phyloP scores from a whole-genome alignment of 2,329 filamentous ascomycete genomes.

The Penicillium sp. region DNA sequence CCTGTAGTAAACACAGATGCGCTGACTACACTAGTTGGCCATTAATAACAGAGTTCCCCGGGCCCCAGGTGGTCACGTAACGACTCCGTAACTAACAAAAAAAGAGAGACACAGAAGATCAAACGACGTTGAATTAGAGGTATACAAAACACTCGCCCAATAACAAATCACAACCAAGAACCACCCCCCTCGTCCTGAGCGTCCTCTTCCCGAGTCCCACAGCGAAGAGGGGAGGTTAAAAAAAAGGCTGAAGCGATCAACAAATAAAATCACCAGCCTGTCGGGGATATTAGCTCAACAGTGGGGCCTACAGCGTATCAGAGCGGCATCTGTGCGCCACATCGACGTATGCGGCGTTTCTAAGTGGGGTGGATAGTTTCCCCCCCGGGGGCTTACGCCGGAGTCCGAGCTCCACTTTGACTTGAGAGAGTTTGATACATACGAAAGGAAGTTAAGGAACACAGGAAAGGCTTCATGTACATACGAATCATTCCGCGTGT shows the following conservation, averaged over 20 bases:
- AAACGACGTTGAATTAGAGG: slow-evolving; percentile 6
- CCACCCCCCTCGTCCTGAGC: neutral
- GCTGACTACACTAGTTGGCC: too few relatives aligned
- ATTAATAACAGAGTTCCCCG: too few relatives aligned
- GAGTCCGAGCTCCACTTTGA: too few relatives aligned
- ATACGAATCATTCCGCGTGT: too few relatives aligned
- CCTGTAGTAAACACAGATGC: neutral
- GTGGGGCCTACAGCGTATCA: neutral
- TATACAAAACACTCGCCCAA: neutral
- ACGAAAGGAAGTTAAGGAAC: too few relatives aligned
- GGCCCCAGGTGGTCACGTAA: too few relatives aligned
- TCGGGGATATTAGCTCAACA: neutral
- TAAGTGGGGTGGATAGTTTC: neutral
- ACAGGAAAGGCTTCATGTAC: too few relatives aligned
- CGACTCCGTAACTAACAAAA: neutral
- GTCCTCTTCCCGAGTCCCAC: neutral
- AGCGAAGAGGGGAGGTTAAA: neutral
- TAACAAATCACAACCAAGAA: neutral
- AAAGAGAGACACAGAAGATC: neutral
- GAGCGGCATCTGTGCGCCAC: neutral
- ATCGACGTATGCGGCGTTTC: neutral
- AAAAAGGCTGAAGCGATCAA: neutral
- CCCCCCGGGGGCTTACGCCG: neutral
- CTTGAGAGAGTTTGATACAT: too few relatives aligned
- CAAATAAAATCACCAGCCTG: neutral